Evolutionary conservation across 2,329 filamentous ascomycete genomes (phyloP).

Genomic region (Microsporum canis): DNA sequence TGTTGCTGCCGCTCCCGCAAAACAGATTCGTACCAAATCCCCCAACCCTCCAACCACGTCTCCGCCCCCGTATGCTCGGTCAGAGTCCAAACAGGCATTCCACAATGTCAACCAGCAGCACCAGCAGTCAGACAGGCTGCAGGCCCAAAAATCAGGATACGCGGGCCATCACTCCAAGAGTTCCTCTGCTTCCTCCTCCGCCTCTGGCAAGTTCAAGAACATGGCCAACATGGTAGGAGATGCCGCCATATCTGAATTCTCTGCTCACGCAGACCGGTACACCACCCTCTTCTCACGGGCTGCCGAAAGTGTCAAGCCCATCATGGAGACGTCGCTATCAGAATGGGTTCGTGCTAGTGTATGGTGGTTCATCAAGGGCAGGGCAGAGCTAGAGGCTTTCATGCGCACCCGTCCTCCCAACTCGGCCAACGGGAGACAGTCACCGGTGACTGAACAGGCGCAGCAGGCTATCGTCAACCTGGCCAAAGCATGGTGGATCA

Average conservation of each 20-base stretch:
- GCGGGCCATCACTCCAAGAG: not conserved
- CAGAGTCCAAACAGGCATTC: not conserved
- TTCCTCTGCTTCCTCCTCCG: not conserved
- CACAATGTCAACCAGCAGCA: not conserved
- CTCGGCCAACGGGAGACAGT: constrained; percentile 38
- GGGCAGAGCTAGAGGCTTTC: constrained; percentile 59
- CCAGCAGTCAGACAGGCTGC: not conserved
- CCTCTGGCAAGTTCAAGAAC: constrained; percentile 25
- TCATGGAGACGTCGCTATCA: constrained; percentile 50
- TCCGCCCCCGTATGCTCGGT: not conserved
- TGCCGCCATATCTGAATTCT: constrained; percentile 59
- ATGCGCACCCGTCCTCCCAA: constrained; percentile 54
- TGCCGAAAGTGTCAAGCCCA: constrained; percentile 58
- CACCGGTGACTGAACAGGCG: constrained; percentile 33
- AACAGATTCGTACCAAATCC: not conserved
- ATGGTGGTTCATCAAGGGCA: constrained; percentile 86
- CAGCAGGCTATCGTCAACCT: constrained; percentile 78
- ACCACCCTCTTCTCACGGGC: constrained; percentile 66
- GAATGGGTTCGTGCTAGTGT: constrained; percentile 62
- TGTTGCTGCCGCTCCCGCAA: not conserved
- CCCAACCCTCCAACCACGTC: not conserved
- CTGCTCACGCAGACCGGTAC: constrained; percentile 58
- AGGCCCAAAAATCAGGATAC: not conserved
- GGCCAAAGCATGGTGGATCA: constrained; percentile 78
- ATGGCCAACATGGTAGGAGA: constrained; percentile 42